A percentile compares a stretch with the other conserved stretches of the same genome.
Conservation (phyloP, 192 early-diverging fungal species). For the Coemansia sp. region DNA sequence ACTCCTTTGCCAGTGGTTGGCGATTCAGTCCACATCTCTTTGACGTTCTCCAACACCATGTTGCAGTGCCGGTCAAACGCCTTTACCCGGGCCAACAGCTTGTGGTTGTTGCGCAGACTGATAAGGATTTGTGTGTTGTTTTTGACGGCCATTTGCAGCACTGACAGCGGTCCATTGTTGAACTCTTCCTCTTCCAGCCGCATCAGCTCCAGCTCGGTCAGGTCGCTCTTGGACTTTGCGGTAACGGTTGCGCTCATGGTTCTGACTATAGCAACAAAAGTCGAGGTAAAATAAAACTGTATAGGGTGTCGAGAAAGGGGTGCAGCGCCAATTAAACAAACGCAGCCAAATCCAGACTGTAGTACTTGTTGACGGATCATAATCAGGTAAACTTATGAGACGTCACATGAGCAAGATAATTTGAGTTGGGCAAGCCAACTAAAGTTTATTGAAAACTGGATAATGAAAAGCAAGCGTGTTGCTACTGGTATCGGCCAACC, state of each 20-base stretch:
- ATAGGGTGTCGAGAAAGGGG: no score
- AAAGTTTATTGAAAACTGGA: background rate
- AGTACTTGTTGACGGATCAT: no score
- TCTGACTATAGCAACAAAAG: background rate
- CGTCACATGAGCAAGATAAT: background rate
- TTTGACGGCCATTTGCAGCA: constrained; percentile 88
- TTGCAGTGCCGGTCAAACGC: constrained; percentile 99
- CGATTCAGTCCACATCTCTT: constrained; percentile 98
- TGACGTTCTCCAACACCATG: constrained; percentile 99
- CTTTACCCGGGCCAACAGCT: constrained; percentile 95
- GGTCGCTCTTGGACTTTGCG: constrained; percentile 50
- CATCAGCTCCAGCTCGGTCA: constrained; percentile 74
- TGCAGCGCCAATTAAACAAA: no score
- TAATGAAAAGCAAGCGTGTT: background rate
- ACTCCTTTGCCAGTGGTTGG: constrained; percentile 85
- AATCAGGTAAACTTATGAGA: no score
- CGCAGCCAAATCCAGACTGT: no score
- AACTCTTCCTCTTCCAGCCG: constrained; percentile 93
- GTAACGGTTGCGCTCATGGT: constrained; percentile 49
- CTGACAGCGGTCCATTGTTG: constrained; percentile 93
- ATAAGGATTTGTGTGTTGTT: constrained; percentile 97
- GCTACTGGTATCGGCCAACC: background rate
- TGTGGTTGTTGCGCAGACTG: constrained; percentile 96
- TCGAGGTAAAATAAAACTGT: background rate
- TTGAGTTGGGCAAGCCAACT: background rate